These are phyloP conservation scores for Biancaea sappan DNA, from an alignment of 306 rosid genomes.

Conservation along the genomic window DNA sequence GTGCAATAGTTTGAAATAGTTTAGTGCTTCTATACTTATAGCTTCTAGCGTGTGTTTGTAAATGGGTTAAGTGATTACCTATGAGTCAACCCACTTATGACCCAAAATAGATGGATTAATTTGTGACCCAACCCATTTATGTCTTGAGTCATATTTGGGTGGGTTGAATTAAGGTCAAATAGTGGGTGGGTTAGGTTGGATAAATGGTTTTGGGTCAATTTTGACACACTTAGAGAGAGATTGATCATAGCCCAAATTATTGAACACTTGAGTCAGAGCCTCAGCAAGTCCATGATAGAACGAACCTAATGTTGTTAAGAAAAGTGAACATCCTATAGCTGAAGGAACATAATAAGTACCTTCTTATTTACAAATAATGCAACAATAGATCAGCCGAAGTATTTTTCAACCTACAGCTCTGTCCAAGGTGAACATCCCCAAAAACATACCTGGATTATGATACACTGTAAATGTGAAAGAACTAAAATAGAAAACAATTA, in stretches of 20 bases:
- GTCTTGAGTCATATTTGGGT: no score
- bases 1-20: no score
- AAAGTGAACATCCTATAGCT: not conserved
- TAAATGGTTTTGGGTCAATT: no score
- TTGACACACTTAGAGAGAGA: slow-evolving; percentile 19
- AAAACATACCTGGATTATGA: slow-evolving; percentile 72
- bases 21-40: no score
- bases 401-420: slow-evolving; percentile 91
- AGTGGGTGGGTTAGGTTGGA: no score
- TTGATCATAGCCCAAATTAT: slow-evolving; percentile 8
- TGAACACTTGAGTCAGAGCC: not conserved
- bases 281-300: not conserved
- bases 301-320: not conserved
- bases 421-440: slow-evolving; percentile 98
- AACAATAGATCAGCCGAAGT: slow-evolving; percentile 55
- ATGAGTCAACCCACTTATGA: no score
- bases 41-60: no score
- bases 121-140: no score
- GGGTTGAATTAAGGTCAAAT: no score
- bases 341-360: slow-evolving; percentile 45
- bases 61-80: no score
- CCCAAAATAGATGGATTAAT: no score
- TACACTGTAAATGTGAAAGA: slow-evolving; percentile 18
- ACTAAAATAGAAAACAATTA: not conserved
- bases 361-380: slow-evolving; percentile 69